Evolutionary conservation across 176 grass and related monocot species (phyloP).

Genomic region (Oryza rufipogon): DNA sequence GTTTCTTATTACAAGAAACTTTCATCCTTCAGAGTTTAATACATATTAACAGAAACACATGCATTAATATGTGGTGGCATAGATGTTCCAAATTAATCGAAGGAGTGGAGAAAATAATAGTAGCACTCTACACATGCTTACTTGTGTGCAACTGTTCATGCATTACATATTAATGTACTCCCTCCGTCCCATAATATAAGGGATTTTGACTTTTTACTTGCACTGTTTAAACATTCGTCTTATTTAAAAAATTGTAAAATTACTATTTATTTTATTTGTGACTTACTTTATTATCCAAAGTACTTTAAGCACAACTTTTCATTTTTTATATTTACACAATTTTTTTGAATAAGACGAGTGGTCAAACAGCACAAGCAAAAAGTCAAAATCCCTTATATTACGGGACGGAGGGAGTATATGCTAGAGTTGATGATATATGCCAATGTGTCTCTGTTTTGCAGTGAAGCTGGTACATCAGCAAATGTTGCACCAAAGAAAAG

Average conservation of each 20-base stretch:
- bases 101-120: conserved; percentile 14
- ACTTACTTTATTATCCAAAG: no score
- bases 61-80: conserved; percentile 9
- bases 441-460: conserved; percentile 48
- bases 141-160: conserved; percentile 1
- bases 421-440: conserved; percentile 27
- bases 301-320: no score
- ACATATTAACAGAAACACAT: background rate
- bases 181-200: no score
- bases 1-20: background rate
- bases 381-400: no score
- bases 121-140: conserved; percentile 3
- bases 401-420: no score
- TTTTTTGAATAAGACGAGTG: no score
- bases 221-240: no score
- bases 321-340: no score
- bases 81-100: conserved; percentile 26
- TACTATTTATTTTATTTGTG: no score
- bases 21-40: conserved; percentile 13
- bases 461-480: conserved; percentile 59
- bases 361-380: no score
- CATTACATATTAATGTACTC: conserved; percentile 16
- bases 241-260: no score
- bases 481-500: conserved; percentile 74
- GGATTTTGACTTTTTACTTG: no score